Base-by-base conservation (phyloP, 495 filamentous ascomycete species). In the Bombardia bombarda region DNA sequence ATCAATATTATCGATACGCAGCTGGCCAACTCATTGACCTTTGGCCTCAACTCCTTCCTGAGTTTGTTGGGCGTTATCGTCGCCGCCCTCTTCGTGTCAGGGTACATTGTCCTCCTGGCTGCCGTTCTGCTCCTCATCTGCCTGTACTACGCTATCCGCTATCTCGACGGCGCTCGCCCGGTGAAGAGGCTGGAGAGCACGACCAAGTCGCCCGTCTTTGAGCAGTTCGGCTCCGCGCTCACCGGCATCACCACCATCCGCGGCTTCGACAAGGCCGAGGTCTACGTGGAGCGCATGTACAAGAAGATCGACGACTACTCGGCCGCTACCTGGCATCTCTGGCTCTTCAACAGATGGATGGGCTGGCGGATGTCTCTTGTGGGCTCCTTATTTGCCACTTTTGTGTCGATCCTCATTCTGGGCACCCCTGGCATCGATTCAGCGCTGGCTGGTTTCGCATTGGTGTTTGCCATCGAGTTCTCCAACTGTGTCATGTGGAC, bases 401-500 rank as follows among this genome's bases (percentile, higher is more conserved):
- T 83, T 21, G 79, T 87, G 3, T 78, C 84, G 0, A 66, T 67
- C 3, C 60, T 87, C 3, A 78, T 90, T 21, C 67, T 89, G 14
- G 56, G 77, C 7, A 64, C 75, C 0, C 77, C 77, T 0, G 66
- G 63, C 8, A 84, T 90, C 39, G 79, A 84, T 30, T 80, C 87
- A 3, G 71, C 85, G 0, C 68, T 92, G 16, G 87, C 87, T 8
- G 87, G 87, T 1, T 94, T 94, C 46, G 85, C 86, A 9, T 61
- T 88, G 31, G 63, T 57, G 32, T 83, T 80, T 45, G 73, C 71
- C 1, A 68, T 74, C 32, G 70, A 79, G 45, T 79, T 70, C 49
- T 66, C 70, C 2, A 35, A 42, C 44, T 52, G 62, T 21, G 61
- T 87, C 42, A 77, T 79, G 46, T 78, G 74, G 73, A 68, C 72